phyloP scores from a whole-genome alignment of 2,329 filamentous ascomycete species.

The Clarireedia homoeocarpa region DNA sequence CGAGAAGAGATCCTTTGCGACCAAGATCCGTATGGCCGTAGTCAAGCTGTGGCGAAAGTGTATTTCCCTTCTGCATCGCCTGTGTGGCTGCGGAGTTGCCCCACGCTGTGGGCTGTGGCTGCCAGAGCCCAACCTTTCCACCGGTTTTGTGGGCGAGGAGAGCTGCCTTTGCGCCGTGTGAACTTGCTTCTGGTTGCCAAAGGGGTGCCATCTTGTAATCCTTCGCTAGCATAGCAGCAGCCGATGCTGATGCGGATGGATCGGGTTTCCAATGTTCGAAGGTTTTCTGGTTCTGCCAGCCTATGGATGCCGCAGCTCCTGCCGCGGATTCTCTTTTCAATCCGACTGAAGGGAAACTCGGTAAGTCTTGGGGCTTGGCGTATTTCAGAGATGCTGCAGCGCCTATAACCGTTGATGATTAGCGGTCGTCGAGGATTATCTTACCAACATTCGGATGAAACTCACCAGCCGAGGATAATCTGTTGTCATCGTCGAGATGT shows the following conservation, averaged over 20 bases:
- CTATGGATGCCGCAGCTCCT: slow-evolving; percentile 65
- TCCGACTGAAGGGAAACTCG: slow-evolving; percentile 64
- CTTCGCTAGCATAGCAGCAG: slow-evolving; percentile 50
- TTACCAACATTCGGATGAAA: slow-evolving; percentile 11
- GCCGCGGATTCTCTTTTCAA: slow-evolving; percentile 53
- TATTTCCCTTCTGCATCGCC: slow-evolving; percentile 44
- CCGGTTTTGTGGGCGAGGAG: slow-evolving; percentile 53
- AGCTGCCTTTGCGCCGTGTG: slow-evolving; percentile 67
- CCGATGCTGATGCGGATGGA: slow-evolving; percentile 50
- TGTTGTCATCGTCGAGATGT: slow-evolving; percentile 42
- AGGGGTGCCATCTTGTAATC: slow-evolving; percentile 46
- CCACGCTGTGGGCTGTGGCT: slow-evolving; percentile 34
- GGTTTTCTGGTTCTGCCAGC: slow-evolving; percentile 61
- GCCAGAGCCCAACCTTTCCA: slow-evolving; percentile 43
- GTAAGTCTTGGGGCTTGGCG: slow-evolving; percentile 64
- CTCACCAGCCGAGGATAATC: slow-evolving; percentile 49
- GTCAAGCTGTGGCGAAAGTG: slow-evolving; percentile 37
- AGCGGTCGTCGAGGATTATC: not conserved
- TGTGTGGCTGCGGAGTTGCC: slow-evolving; percentile 64
- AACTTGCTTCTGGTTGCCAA: slow-evolving; percentile 56
- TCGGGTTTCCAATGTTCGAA: slow-evolving; percentile 60
- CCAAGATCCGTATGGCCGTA: slow-evolving; percentile 42
- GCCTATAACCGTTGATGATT: slow-evolving; percentile 33
- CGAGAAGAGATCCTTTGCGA: slow-evolving; percentile 59
- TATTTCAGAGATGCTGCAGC: slow-evolving; percentile 59